Evolutionary conservation across 225 moss, liverwort and hornwort species (phyloP).

Genomic region (Rhytidiadelphus loreus): DNA sequence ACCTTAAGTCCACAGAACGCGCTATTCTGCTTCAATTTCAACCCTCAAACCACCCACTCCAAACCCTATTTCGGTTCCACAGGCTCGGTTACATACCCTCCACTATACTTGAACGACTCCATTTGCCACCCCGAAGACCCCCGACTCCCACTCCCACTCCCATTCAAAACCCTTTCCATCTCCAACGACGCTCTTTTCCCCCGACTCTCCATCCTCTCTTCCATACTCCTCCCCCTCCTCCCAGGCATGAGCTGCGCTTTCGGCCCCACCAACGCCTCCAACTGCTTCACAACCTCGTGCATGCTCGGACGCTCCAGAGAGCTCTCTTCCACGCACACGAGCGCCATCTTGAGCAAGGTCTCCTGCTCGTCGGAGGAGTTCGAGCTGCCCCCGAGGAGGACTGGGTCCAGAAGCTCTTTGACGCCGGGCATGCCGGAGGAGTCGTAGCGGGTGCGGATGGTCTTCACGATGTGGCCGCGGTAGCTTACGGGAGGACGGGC

Average conservation of each 20-base stretch:
- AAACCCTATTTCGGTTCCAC: neutral
- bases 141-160: neutral
- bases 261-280: conserved; percentile 46
- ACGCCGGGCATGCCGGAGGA: conserved; percentile 26
- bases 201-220: neutral
- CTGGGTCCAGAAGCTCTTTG: conserved; percentile 36
- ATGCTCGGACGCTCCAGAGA: conserved; percentile 44
- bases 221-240: neutral
- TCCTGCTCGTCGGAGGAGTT: conserved; percentile 15
- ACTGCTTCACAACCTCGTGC: conserved; percentile 60
- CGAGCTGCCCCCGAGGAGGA: neutral
- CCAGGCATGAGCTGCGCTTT: conserved; percentile 10
- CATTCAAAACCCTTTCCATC: neutral
- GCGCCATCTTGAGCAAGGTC: conserved; percentile 37
- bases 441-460: conserved; percentile 31
- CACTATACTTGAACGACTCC: conserved; percentile 54
- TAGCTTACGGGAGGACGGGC: conserved; percentile 34
- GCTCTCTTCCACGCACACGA: conserved; percentile 61
- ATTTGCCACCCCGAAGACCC: neutral
- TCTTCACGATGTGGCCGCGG: conserved; percentile 43
- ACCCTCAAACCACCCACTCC: neutral
- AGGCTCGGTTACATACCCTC: neutral
- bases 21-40: neutral
- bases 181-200: neutral
- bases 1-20: neutral